Evolutionary conservation across 352 stramenopile genomes (phyloP), one percentile per base, ranked within the genome.

Genomic region (Blastocystis sp.): DNA sequence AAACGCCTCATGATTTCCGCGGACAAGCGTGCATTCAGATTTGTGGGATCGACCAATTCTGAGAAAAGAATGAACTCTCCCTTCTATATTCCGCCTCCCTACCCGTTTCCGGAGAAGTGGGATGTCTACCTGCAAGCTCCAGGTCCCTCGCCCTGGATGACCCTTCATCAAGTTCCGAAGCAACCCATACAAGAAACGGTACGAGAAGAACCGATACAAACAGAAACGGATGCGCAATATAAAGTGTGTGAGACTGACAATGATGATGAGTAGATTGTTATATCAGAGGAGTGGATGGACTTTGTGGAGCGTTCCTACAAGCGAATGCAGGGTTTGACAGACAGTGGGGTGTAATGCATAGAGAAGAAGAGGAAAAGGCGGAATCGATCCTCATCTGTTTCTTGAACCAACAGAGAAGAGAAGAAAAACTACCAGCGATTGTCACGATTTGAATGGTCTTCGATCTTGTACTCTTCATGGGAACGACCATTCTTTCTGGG

Each of bases 251-350:
- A 17, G 10, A 28, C 17, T 54, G 40, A 48, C 34, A 9, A 11
- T 14, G 45, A 21, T 45, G 17, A 74, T 21, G 21, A 3, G 6
- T 74, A 74, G 64, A 24, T 74, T 24, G 64, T 54, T 11, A 48
- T 74, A 54, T 74, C 64, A 14, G 71, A 81, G 4, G 71, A 81
- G 42, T 81, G 71, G 71, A 65, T 64, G 42, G 24, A 59, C 40
- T 59, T 81, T 64, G 71, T 81, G 4, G 71, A 68, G 34, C 43
- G 71, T 54, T 48, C 40, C 3, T 45, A 65, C 11, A 63, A 65
- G 71, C n/a, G 40, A 43, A 81, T 81, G 59, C 10, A 52, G 38
- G 71, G 52, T 68, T n/a, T 52, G 34, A n/a, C 14, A 34, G 24
- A 28, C 4, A 68, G 11, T 21, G 11, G 43, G 21, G 62, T 17